Percentiles rank a stretch among this genome's conserved stretches.
Evolutionary conservation across 2,329 filamentous ascomycete species (phyloP).

Genomic region (Ramichloridium luteum): DNA sequence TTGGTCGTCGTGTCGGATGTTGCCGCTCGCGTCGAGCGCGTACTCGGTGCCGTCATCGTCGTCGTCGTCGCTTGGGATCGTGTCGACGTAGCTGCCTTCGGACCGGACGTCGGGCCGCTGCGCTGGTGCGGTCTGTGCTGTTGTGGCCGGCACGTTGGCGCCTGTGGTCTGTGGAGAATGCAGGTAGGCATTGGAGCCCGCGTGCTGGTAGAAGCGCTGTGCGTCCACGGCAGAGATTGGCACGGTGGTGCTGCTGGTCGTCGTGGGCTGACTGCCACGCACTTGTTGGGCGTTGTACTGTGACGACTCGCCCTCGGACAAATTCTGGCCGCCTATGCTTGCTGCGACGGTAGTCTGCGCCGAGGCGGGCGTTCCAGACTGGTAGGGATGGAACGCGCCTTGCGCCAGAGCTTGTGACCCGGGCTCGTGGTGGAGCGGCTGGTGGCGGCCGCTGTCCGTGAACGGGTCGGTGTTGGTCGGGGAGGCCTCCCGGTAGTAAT

Average conservation of each 20-base stretch:
- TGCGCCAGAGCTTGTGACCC: conserved; percentile 18
- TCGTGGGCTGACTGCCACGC: conserved; percentile 6
- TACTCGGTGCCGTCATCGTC: conserved; percentile 48
- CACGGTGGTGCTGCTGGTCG: conserved; percentile 2
- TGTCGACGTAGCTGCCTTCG: conserved; percentile 27
- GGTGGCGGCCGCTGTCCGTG: conserved; percentile 33
- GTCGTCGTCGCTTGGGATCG: conserved; percentile 29
- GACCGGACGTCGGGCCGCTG: conserved; percentile 16
- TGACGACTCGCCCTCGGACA: conserved; percentile 1
- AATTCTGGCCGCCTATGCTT: conserved; percentile 2
- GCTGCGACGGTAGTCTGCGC: conserved; percentile 5
- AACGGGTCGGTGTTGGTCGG: conserved; percentile 53
- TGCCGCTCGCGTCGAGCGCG: conserved; percentile 48
- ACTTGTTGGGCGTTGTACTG: too few species aligned
- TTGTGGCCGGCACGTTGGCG: conserved; percentile 5
- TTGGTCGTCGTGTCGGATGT: conserved; percentile 48
- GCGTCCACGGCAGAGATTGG: conserved; percentile 11
- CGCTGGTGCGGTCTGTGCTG: conserved; percentile 16
- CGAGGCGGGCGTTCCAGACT: conserved; percentile 8
- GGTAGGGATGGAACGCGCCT: conserved; percentile 10
- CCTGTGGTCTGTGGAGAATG: conserved; percentile 18
- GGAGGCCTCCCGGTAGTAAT: conserved; percentile 41
- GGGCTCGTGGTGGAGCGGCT: conserved; percentile 26
- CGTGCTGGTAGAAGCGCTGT: conserved; percentile 36
- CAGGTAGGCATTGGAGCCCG: conserved; percentile 23